A percentile compares a stretch with the other conserved stretches of the same genome.
phyloP scores from a whole-genome alignment of 1,284 basidiomycete genomes.

The Heimioporus retisporus region DNA sequence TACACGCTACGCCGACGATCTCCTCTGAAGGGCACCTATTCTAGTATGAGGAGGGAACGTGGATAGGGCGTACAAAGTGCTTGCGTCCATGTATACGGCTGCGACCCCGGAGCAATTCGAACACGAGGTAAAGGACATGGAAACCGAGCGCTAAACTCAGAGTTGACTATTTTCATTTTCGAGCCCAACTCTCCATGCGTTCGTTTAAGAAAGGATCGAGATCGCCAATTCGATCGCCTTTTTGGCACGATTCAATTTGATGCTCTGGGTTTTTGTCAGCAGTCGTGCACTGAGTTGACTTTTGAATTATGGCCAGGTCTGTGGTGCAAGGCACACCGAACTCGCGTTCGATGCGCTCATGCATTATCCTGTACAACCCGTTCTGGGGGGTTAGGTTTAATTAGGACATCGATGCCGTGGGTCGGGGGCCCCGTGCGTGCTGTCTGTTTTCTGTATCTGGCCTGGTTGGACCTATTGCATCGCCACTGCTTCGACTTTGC shows the following conservation, averaged over 20 bases:
- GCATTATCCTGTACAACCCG: constrained; percentile 83
- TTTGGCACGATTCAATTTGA: constrained; percentile 62
- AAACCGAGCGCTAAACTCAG: neutral
- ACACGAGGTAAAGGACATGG: constrained; percentile 60
- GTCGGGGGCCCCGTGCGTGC: constrained; percentile 82
- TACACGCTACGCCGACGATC: neutral
- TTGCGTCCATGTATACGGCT: constrained; percentile 77
- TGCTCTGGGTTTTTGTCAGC: constrained; percentile 68
- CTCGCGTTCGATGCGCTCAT: constrained; percentile 70
- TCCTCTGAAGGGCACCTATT: constrained; percentile 66
- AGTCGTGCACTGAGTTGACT: constrained; percentile 78
- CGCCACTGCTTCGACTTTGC: too few species aligned
- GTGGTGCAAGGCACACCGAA: constrained; percentile 2
- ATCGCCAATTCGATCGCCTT: constrained; percentile 73
- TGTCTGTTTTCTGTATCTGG: constrained; percentile 78
- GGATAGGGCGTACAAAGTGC: too few species aligned
- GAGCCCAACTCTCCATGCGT: constrained; percentile 65
- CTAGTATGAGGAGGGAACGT: constrained; percentile 67
- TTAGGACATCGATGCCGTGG: constrained; percentile 86
- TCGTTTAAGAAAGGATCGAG: constrained; percentile 73
- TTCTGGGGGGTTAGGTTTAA: constrained; percentile 86
- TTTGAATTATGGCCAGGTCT: neutral
- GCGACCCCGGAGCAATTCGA: constrained; percentile 70
- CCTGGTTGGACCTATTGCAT: constrained; percentile 58
- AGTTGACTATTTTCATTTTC: neutral